These are phyloP conservation scores for Curvularia lunata DNA, from an alignment of 2,329 filamentous ascomycete species.

Conservation along the genomic window DNA sequence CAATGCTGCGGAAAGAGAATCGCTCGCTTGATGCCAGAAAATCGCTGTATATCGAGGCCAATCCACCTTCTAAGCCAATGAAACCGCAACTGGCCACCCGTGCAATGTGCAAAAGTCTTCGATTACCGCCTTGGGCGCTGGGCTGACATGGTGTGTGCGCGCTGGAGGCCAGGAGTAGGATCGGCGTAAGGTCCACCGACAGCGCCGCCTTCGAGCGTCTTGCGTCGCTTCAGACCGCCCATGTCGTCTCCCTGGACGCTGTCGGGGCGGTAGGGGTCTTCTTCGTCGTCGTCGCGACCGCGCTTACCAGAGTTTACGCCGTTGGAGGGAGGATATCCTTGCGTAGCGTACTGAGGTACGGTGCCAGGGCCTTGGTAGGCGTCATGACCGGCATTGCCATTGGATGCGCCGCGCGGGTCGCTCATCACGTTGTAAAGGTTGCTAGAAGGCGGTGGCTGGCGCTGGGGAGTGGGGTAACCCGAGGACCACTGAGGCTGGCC, in stretches of 20 bases:
- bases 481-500: conserved; percentile 74
- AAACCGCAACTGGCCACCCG: conserved; percentile 31
- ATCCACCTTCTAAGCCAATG: conserved; percentile 33
- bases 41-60: conserved; percentile 25
- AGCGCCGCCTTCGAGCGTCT: conserved; percentile 66
- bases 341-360: conserved; percentile 63
- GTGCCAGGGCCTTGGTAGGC: conserved; percentile 73
- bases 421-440: conserved; percentile 90
- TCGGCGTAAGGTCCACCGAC: conserved; percentile 44
- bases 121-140: conserved; percentile 42
- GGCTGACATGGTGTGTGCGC: conserved; percentile 39
- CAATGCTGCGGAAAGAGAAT: conserved; percentile 23
- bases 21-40: conserved; percentile 30
- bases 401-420: conserved; percentile 71
- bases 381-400: conserved; percentile 70
- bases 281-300: conserved; percentile 67
- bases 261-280: conserved; percentile 71
- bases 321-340: conserved; percentile 65
- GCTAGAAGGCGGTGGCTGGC: conserved; percentile 71
- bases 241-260: conserved; percentile 62
- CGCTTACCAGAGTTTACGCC: conserved; percentile 67
- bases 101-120: conserved; percentile 17
- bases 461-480: conserved; percentile 81
- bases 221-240: conserved; percentile 76
- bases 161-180: conserved; percentile 42